These are phyloP conservation scores for Phytophthora citricola DNA, from an alignment of 352 stramenopile species.

Conservation along the genomic window DNA sequence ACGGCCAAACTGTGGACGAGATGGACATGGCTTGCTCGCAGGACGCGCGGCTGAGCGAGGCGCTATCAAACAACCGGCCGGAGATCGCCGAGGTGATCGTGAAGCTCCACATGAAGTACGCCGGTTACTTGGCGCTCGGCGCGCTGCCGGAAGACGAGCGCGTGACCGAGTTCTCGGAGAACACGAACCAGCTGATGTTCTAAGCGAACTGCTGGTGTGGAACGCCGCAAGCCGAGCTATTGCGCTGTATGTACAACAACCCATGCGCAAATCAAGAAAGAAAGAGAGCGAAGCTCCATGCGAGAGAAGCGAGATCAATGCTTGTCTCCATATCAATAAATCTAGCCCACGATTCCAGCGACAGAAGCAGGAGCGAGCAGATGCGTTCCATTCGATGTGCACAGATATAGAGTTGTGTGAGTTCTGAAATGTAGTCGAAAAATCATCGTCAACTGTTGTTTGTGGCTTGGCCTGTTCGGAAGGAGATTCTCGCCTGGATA, in stretches of 20 bases:
- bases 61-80: slow-evolving; percentile 66
- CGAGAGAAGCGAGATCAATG: slow-evolving; percentile 24
- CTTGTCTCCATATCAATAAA: slow-evolving; percentile 43
- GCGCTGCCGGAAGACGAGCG: slow-evolving; percentile 63
- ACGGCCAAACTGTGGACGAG: slow-evolving; percentile 58
- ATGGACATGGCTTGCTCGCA: slow-evolving; percentile 72
- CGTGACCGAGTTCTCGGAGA: slow-evolving; percentile 56
- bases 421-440: slow-evolving; percentile 30
- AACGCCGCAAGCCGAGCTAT: slow-evolving; percentile 15
- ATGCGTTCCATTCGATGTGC: slow-evolving; percentile 19
- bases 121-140: slow-evolving; percentile 63
- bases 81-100: slow-evolving; percentile 79
- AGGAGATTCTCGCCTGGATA: no score
- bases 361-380: slow-evolving; percentile 28
- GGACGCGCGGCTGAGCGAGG: slow-evolving; percentile 66
- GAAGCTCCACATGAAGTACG: slow-evolving; percentile 84
- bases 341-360: slow-evolving; percentile 35
- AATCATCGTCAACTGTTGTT: slow-evolving; percentile 4
- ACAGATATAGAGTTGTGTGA: slow-evolving; percentile 22
- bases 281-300: slow-evolving; percentile 29
- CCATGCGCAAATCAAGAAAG: slow-evolving; percentile 23
- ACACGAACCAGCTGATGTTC: slow-evolving; percentile 40
- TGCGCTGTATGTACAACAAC: slow-evolving; percentile 31
- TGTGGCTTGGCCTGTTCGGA: neutral
- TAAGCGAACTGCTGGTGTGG: slow-evolving; percentile 24